phyloP scores from a whole-genome alignment of 2,329 filamentous ascomycete genomes.

The Colletotrichum cordylinicola region DNA sequence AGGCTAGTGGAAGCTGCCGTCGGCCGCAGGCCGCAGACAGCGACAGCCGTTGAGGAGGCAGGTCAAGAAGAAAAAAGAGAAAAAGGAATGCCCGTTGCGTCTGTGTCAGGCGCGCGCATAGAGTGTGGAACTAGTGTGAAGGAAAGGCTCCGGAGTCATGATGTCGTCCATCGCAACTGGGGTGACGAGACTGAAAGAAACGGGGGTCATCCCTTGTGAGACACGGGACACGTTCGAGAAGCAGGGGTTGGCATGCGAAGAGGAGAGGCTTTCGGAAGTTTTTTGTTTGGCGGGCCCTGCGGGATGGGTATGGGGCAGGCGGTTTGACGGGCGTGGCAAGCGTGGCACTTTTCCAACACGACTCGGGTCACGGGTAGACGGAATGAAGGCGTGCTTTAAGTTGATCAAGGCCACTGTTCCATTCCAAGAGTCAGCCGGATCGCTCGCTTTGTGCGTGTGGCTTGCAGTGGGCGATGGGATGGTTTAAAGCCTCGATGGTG shows the following conservation, averaged over 20 bases:
- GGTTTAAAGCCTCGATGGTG: background rate
- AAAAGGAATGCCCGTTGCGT: background rate
- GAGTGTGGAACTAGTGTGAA: background rate
- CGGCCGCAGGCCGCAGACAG: background rate
- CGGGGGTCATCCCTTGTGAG: background rate
- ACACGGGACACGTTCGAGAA: background rate
- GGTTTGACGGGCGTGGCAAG: background rate
- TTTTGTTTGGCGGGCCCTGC: background rate
- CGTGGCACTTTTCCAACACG: background rate
- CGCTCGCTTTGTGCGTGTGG: background rate
- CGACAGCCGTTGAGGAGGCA: background rate
- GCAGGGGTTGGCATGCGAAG: slow-evolving; percentile 7
- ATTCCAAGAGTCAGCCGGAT: background rate
- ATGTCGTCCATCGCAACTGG: background rate
- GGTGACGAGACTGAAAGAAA: background rate
- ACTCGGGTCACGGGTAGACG: slow-evolving; percentile 9
- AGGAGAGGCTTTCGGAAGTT: background rate
- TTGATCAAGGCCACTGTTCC: background rate
- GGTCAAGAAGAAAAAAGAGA: background rate
- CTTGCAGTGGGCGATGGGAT: background rate
- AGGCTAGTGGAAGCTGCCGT: background rate
- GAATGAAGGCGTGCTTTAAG: background rate
- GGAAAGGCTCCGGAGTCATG: background rate
- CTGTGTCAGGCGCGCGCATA: slow-evolving; percentile 10
- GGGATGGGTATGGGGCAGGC: background rate